Conservation (phyloP, 208 protist genomes). For the Herpetomonas samuelpessoai region DNA sequence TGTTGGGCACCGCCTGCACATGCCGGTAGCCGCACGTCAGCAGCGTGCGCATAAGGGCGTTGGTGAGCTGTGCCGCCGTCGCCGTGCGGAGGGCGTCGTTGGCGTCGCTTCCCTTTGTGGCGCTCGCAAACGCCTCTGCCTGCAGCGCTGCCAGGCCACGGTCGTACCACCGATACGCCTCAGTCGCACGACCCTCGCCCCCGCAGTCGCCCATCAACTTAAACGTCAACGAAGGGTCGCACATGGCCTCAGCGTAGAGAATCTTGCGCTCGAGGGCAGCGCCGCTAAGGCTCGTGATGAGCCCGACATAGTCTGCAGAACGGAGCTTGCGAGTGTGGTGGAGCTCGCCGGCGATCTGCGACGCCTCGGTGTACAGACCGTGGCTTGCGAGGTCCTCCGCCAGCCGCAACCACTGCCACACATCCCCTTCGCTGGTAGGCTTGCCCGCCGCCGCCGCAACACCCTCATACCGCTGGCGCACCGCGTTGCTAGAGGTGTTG, state of each 20-base stretch:
- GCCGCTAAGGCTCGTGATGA: conserved; percentile 49
- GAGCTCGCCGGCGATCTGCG: conserved; percentile 46
- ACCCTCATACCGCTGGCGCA: conserved; percentile 10
- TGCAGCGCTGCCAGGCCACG: conserved; percentile 40
- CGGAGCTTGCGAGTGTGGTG: conserved; percentile 34
- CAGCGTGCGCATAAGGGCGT: conserved; percentile 72
- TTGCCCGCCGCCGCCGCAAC: background rate
- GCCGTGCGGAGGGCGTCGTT: conserved; percentile 13
- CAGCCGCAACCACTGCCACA: conserved; percentile 20
- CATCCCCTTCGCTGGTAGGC: conserved; percentile 4
- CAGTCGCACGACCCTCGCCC: conserved; percentile 71
- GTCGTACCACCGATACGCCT: conserved; percentile 79
- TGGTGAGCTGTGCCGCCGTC: conserved; percentile 64
- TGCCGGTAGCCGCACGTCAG: conserved; percentile 77
- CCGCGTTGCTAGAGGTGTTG: conserved; percentile 16
- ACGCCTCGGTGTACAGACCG: conserved; percentile 57
- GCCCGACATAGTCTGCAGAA: conserved; percentile 43
- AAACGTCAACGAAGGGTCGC: conserved; percentile 73
- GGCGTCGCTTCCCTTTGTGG: background rate
- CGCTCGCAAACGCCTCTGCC: conserved; percentile 1
- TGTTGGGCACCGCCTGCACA: conserved; percentile 56
- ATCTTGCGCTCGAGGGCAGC: conserved; percentile 42
- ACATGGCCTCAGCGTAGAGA: conserved; percentile 59
- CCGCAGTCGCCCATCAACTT: conserved; percentile 71
- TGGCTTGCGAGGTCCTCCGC: conserved; percentile 43